Conservation (phyloP, 768 basidiomycete species). For the Phlebiopsis gigantea region DNA sequence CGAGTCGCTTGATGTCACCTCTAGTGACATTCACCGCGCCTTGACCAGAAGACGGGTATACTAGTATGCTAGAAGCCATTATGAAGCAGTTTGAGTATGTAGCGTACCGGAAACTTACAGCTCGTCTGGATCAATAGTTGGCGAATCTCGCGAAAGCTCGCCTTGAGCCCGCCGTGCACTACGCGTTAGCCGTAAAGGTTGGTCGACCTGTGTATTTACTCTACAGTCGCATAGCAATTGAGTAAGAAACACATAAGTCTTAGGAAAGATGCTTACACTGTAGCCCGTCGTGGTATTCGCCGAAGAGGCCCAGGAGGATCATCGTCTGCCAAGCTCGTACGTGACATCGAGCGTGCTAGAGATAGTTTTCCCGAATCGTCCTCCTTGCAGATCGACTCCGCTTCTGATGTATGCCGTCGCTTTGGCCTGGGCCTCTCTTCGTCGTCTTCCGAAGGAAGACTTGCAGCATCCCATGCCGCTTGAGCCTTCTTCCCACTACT, state of each 20-base stretch:
- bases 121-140: conserved; percentile 49
- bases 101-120: conserved; percentile 38
- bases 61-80: conserved; percentile 49
- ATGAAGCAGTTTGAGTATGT: neutral
- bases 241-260: too few species aligned
- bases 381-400: neutral
- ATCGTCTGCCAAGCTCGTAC: neutral
- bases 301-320: neutral
- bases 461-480: too few species aligned
- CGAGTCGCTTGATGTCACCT: conserved; percentile 69
- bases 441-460: neutral
- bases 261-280: neutral
- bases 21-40: conserved; percentile 80
- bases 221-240: too few species aligned
- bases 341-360: neutral
- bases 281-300: neutral
- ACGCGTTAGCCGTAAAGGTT: neutral
- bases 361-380: neutral
- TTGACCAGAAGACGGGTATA: conserved; percentile 64
- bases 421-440: neutral
- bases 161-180: neutral
- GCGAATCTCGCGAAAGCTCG: neutral
- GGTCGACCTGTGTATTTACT: neutral
- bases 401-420: neutral
- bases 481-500: too few species aligned